These are phyloP conservation scores for Fragaria iinumae DNA, from an alignment of 306 rosid genomes.

Conservation along the genomic window DNA sequence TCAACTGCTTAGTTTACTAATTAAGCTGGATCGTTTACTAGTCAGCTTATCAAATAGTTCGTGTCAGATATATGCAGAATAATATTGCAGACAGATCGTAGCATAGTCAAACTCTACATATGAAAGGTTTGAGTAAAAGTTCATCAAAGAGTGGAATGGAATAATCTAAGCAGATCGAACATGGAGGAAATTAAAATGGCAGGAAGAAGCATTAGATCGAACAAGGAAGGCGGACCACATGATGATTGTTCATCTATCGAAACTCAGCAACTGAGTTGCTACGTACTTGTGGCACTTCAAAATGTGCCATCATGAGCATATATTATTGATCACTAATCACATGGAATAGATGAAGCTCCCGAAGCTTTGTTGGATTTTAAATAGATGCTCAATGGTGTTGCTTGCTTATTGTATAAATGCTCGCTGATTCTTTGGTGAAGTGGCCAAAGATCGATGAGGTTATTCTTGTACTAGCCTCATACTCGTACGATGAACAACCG, in stretches of 20 bases:
- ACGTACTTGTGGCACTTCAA: background rate
- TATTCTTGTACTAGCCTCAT: too few species aligned
- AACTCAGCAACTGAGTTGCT: background rate
- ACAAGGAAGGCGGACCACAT: background rate
- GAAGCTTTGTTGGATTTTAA: background rate
- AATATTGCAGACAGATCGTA: background rate
- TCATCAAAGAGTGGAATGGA: background rate
- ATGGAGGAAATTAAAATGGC: background rate
- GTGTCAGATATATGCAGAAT: background rate
- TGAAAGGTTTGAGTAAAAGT: background rate
- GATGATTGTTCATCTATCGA: conserved; percentile 1
- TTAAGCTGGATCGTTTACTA: background rate
- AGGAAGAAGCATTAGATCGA: background rate
- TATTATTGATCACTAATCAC: background rate
- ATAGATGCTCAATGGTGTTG: background rate
- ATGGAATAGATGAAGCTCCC: background rate
- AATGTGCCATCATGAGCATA: background rate
- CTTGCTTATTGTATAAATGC: background rate
- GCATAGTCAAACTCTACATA: background rate
- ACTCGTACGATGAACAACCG: background rate
- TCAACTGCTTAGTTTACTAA: background rate
- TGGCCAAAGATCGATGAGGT: too few species aligned
- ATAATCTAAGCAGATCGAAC: background rate
- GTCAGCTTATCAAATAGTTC: conserved; percentile 6
- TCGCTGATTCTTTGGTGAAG: background rate